Evolutionary conservation across 2,329 filamentous ascomycete genomes (phyloP).

Genomic region (Cephalotrichum gorgonifer): DNA sequence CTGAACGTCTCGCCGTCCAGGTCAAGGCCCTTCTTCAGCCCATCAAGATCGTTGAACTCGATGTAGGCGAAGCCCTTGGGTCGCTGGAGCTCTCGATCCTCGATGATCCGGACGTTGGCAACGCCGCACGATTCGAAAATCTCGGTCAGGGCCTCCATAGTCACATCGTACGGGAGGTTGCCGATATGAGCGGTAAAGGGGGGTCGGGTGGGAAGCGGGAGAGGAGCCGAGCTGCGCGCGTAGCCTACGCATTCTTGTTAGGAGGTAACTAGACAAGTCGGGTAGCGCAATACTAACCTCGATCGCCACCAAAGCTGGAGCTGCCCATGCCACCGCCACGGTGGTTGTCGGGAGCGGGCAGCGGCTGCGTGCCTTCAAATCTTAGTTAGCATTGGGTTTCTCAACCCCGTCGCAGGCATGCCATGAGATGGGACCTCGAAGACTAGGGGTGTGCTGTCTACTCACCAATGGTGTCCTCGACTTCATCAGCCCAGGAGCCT

Average conservation of each 20-base stretch:
- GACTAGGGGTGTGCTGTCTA: background rate
- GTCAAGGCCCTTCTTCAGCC: constrained; percentile 80
- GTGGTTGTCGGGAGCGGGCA: constrained; percentile 2
- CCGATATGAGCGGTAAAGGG: constrained; percentile 94
- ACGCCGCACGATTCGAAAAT: constrained; percentile 82
- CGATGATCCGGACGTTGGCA: constrained; percentile 87
- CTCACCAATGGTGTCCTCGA: constrained; percentile 77
- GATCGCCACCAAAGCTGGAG: constrained; percentile 1
- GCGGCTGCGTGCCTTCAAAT: constrained; percentile 3
- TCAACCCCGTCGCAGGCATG: background rate
- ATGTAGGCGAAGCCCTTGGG: constrained; percentile 98
- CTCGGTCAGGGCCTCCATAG: constrained; percentile 68
- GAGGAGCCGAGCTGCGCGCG: constrained; percentile 65
- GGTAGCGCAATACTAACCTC: background rate
- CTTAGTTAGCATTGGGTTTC: background rate
- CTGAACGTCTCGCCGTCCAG: constrained; percentile 76
- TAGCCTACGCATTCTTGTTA: constrained; percentile 32
- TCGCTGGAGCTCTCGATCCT: constrained; percentile 86
- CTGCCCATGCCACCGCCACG: background rate
- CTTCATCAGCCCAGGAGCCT: constrained; percentile 98
- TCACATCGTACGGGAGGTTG: constrained; percentile 93
- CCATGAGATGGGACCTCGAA: constrained; percentile 5
- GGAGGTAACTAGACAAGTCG: background rate
- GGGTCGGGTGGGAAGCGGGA: constrained; percentile 71
- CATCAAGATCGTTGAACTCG: constrained; percentile 80